Base-by-base conservation (phyloP, 805 yeast species). In the Wickerhamomyces bisporus region DNA sequence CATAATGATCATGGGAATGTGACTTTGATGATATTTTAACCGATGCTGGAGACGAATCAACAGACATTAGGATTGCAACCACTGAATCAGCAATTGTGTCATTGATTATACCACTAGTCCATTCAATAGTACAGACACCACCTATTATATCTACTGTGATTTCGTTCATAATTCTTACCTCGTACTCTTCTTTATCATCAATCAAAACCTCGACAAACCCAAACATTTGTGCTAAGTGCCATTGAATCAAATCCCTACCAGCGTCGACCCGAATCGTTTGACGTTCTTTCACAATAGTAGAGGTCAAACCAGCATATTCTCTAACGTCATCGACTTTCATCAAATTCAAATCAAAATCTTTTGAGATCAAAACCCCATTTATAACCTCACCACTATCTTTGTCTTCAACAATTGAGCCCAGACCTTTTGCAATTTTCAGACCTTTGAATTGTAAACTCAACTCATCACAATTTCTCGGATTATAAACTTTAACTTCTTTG, bases 181-280 rank as follows among this genome's bases (percentile, higher is more conserved):
- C 71, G 41, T 71, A 66, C 43, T 66, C 74, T 16, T 75, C 67
- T 49, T 48, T 42, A 38, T 75, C 79, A 47, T 80, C 87, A 36
- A 68, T 68, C 3, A 78, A 39, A 2, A 86, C 73, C 32, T 81
- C 79, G 5, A 88, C 74, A 52, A 71, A 75, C 2, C 97, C 98
- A 70, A 91, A 93, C 98, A 93, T 93, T 57, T 89, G 98, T 41
- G 81, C 77, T 40, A 93, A 71, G 56, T 93, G 98, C 88, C 94
- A 93, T 43, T 75, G 73, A 42, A 93, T 77, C 40, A 93, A 68
- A 32, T 85, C 83, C 25, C 85, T 75, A 31, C 84, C 85, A 5
- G 96, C 94, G 55, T 81, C 79, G 34, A 93, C 84, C 38, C 75
- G 74, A 16, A 93, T 65, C 7, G 79, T 71, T 57, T 91, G 96